Percentiles rank a stretch among this genome's conserved stretches.
phyloP scores from a whole-genome alignment of 108 stramenopile species.

The Cyclotella choctawhatcheeana region DNA sequence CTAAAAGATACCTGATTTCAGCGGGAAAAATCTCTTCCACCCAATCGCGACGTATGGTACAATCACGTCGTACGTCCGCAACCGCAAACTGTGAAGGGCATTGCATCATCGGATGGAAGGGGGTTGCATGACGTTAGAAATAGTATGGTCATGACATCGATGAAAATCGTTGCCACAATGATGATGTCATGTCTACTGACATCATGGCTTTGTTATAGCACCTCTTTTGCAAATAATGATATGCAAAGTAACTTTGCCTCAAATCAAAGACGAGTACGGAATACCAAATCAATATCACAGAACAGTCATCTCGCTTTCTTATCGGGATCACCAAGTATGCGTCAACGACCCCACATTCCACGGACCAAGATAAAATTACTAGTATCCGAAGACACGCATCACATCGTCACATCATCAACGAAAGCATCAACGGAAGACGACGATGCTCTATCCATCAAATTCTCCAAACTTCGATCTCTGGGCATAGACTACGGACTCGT shows the following conservation, averaged over 20 bases:
- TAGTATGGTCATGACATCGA: no score
- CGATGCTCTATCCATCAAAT: neutral
- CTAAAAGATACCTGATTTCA: no score
- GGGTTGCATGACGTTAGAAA: no score
- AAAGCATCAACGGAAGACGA: neutral
- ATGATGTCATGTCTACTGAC: no score
- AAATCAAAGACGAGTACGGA: neutral
- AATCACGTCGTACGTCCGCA: no score
- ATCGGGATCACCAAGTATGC: neutral
- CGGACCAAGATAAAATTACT: slow-evolving; percentile 11
- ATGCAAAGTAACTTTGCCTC: neutral
- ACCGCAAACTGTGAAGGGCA: neutral
- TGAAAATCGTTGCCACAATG: neutral
- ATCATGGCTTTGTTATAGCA: no score
- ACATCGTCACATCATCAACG: neutral
- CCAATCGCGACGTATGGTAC: no score
- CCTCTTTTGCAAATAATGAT: neutral
- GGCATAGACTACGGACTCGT: slow-evolving; percentile 85
- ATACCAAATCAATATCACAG: neutral
- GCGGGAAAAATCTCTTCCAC: no score
- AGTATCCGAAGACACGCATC: neutral
- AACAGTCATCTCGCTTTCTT: neutral
- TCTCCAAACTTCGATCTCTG: slow-evolving; percentile 52
- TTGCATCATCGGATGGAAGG: neutral
- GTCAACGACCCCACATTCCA: neutral